A percentile compares a stretch with the other conserved stretches of the same genome.
These are phyloP conservation scores for Talaromyces piceae DNA, from an alignment of 2,329 filamentous ascomycete species.

Conservation along the genomic window DNA sequence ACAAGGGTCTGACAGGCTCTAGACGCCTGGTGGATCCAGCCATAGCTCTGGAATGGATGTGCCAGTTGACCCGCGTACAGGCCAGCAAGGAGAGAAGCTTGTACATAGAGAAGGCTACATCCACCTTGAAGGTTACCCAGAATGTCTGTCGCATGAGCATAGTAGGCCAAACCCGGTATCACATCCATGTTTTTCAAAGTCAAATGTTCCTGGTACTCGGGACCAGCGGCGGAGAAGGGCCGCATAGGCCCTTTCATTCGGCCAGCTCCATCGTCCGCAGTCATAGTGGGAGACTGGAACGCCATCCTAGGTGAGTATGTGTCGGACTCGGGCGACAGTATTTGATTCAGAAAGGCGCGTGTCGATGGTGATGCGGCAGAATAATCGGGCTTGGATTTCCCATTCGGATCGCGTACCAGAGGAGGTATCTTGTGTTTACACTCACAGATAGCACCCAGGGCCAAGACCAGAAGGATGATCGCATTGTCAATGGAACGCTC, in stretches of 20 bases:
- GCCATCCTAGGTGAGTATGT: slow-evolving; percentile 11
- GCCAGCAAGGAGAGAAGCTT: slow-evolving; percentile 75
- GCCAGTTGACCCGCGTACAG: slow-evolving; percentile 85
- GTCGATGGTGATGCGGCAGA: slow-evolving; percentile 15
- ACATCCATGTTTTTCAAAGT: slow-evolving; percentile 64
- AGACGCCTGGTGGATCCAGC: slow-evolving; percentile 57
- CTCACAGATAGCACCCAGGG: slow-evolving; percentile 74
- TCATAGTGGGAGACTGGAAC: slow-evolving; percentile 15
- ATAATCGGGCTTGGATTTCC: background rate
- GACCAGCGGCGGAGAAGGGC: slow-evolving; percentile 10
- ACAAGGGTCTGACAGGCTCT: slow-evolving; percentile 63
- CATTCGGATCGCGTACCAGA: slow-evolving; percentile 39
- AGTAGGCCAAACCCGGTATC: slow-evolving; percentile 85
- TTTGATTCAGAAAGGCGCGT: slow-evolving; percentile 12
- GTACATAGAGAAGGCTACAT: slow-evolving; percentile 73
- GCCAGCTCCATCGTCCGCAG: slow-evolving; percentile 14
- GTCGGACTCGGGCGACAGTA: slow-evolving; percentile 18
- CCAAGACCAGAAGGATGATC: slow-evolving; percentile 72
- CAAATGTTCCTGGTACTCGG: slow-evolving; percentile 16
- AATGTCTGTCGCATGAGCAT: slow-evolving; percentile 77
- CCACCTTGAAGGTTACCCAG: slow-evolving; percentile 73
- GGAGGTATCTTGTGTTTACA: slow-evolving; percentile 43
- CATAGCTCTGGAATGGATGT: slow-evolving; percentile 77
- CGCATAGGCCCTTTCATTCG: slow-evolving; percentile 12
- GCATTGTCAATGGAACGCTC: slow-evolving; percentile 67